Percentiles rank a stretch among this genome's conserved stretches.
Evolutionary conservation across 495 filamentous ascomycete genomes (phyloP).

Genomic region (Tirmania nivea): DNA sequence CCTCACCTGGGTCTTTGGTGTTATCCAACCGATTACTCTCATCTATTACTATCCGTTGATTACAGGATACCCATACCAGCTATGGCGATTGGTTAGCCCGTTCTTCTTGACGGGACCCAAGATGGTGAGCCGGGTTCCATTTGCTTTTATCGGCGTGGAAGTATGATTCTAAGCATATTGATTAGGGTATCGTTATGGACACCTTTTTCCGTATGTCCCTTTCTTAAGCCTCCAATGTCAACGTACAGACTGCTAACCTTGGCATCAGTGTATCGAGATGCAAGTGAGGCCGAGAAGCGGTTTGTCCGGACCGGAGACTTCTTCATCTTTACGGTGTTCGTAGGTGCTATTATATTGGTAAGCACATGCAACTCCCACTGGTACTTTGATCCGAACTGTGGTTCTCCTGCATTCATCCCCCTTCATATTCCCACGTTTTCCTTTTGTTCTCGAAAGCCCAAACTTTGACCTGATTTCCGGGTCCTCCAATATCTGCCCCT

Average conservation of each 20-base stretch:
- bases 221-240: background rate
- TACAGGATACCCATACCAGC: conserved; percentile 9
- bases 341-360: conserved; percentile 12
- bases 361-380: background rate
- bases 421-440: background rate
- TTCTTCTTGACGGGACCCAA: conserved; percentile 13
- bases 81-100: conserved; percentile 17
- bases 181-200: conserved; percentile 15
- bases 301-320: conserved; percentile 17
- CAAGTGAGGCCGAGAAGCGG: conserved; percentile 12
- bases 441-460: background rate
- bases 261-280: background rate
- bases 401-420: background rate
- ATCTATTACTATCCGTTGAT: conserved; percentile 9
- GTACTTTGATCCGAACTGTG: too few species aligned
- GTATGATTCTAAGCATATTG: background rate
- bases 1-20: conserved; percentile 5
- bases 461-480: background rate
- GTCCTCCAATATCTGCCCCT: background rate
- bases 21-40: conserved; percentile 9
- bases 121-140: conserved; percentile 7
- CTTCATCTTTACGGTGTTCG: conserved; percentile 14
- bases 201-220: conserved; percentile 13
- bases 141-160: background rate
- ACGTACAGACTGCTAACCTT: background rate